A percentile compares a stretch with the other conserved stretches of the same genome.
phyloP scores from a whole-genome alignment of 106 monocot species.

The Allium fistulosum region DNA sequence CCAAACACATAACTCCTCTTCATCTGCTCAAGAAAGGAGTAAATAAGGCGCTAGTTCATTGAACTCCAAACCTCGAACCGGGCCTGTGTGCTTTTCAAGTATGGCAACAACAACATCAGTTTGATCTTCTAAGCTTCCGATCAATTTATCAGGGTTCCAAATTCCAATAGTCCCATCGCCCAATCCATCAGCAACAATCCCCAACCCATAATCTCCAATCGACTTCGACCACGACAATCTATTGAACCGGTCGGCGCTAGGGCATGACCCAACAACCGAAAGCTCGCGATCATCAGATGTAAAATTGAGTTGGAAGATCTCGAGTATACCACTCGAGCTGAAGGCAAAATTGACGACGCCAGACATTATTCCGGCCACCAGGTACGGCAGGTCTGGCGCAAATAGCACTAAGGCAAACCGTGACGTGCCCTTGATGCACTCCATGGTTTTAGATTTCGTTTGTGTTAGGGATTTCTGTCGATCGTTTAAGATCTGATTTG shows the following conservation, averaged over 20 bases:
- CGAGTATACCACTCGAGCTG: conserved; percentile 78
- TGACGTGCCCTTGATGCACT: conserved; percentile 94
- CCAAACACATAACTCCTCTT: conserved; percentile 90
- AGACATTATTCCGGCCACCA: conserved; percentile 86
- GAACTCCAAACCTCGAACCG: conserved; percentile 90
- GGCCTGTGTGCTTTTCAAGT: conserved; percentile 78
- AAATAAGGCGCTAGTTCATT: conserved; percentile 46
- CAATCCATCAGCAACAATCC: conserved; percentile 81
- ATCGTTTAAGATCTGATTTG: conserved; percentile 1
- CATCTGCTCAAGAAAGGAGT: conserved; percentile 92
- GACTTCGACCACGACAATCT: conserved; percentile 74
- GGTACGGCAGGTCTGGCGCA: conserved; percentile 76
- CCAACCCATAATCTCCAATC: conserved; percentile 43
- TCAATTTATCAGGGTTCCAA: conserved; percentile 76
- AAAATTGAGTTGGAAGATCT: conserved; percentile 90
- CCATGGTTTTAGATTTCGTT: conserved; percentile 21
- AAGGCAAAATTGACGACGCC: conserved; percentile 88
- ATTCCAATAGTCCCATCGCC: conserved; percentile 66
- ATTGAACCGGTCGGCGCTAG: conserved; percentile 77
- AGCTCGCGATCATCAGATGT: conserved; percentile 57
- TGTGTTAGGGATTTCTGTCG: not conserved
- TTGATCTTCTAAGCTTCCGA: conserved; percentile 62
- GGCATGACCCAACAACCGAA: conserved; percentile 47
- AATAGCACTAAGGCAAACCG: conserved; percentile 82
- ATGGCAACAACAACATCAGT: conserved; percentile 59